Evolutionary conservation across 2,329 filamentous ascomycete species (phyloP), one percentile per base, ranked within the genome.

Genomic region (Monilinia fructigena): DNA sequence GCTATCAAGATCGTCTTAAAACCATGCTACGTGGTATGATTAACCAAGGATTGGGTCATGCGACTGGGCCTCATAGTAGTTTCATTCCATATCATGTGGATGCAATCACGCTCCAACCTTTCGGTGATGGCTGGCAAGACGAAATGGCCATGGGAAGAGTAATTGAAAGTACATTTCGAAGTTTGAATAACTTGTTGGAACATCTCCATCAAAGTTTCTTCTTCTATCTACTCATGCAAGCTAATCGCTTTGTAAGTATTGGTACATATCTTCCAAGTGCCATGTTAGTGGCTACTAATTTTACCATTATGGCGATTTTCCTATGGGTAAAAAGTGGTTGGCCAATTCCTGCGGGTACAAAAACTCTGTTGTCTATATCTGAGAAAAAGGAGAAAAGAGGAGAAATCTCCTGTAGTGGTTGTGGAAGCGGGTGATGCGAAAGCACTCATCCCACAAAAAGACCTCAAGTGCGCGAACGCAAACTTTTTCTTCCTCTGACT

Each of bases 131-230:
- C 42, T 97, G 93, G 92, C 92, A 98, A 75, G 95, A 99, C 76
- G 95, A 98, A 79, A 98, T 98, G 92, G 91, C 90, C 12, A 87
- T 99, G 76, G 95, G 95, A 7, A 85, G 93, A 65, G 89, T 93
- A 0, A 84, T 98, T 5, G 95, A 99, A 79, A 93, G 93, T 73
- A 85, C 95, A 3, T 96, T 96, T 77, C 85, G 95, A 73, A 97
- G 92, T 77, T 81, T 99, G 78, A 99, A 99, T 80, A 99, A 99
- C 75, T 80, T 99, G 67, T 85, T 99, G 42, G 95, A 99, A 79
- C 93, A 99, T 76, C 83, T 99, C 68, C 95, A 99, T 77, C 95
- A 99, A 80, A 97, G 93, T 77, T 99, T 99, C 82, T 99, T 99
- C 85, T 98, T 99, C 80, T 99, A 99, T 77, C 82, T 99, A 62